phyloP scores from a whole-genome alignment of 306 rosid species.

The Boehmeria nivea region DNA sequence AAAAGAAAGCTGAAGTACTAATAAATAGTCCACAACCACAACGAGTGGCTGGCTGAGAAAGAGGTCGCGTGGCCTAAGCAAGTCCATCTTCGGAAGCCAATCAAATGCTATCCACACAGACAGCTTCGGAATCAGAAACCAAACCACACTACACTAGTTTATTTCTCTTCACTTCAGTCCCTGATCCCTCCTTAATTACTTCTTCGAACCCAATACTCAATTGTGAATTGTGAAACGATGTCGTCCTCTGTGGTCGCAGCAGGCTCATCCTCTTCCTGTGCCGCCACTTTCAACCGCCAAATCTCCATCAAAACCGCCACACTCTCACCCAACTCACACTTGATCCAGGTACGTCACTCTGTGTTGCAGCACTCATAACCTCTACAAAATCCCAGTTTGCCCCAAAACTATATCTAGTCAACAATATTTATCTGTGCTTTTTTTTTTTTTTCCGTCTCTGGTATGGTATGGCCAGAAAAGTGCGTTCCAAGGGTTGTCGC shows the following conservation, averaged over 20 bases:
- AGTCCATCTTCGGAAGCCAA: conserved; percentile 26
- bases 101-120: conserved; percentile 35
- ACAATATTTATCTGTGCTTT: neutral
- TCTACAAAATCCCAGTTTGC: neutral
- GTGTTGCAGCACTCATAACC: neutral
- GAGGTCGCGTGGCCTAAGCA: conserved; percentile 31
- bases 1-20: too few relatives aligned
- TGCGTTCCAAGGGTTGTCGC: conserved; percentile 64
- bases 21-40: too few relatives aligned
- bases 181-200: conserved; percentile 5
- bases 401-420: too few relatives aligned
- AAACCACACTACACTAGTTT: neutral
- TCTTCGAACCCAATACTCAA: conserved; percentile 9
- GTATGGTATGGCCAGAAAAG: conserved; percentile 42
- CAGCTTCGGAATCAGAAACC: too few relatives aligned
- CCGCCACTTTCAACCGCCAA: conserved; percentile 48
- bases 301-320: conserved; percentile 32
- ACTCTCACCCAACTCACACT: conserved; percentile 15
- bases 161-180: neutral
- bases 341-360: conserved; percentile 33
- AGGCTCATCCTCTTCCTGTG: conserved; percentile 48
- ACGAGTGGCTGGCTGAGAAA: too few relatives aligned
- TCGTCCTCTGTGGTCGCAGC: conserved; percentile 55
- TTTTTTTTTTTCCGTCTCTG: neutral
- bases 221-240: conserved; percentile 39